A percentile compares a stretch with the other conserved stretches of the same genome.
These are phyloP conservation scores for Calycina marina DNA, from an alignment of 2,329 filamentous ascomycete genomes.

Conservation along the genomic window DNA sequence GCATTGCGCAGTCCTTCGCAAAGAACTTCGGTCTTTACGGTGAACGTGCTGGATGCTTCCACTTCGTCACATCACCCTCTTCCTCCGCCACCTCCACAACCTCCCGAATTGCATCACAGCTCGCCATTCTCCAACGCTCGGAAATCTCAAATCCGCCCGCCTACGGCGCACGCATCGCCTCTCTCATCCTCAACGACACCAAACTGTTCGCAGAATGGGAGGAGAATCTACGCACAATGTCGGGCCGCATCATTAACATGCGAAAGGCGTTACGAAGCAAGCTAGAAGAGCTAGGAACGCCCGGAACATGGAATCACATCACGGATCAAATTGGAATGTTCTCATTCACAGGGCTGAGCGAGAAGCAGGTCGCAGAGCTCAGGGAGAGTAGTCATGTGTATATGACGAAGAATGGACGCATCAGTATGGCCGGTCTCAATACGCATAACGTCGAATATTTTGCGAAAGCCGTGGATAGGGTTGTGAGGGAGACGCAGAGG, in stretches of 20 bases:
- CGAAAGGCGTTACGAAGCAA: conserved; percentile 61
- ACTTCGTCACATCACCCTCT: conserved; percentile 67
- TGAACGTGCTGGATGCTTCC: conserved; percentile 91
- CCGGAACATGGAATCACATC: conserved; percentile 91
- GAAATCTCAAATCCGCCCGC: conserved; percentile 96
- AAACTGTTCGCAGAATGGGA: conserved; percentile 78
- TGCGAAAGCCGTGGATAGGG: conserved; percentile 74
- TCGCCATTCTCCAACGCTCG: conserved; percentile 86
- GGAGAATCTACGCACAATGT: conserved; percentile 83
- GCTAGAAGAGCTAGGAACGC: conserved; percentile 73
- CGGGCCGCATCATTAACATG: conserved; percentile 89
- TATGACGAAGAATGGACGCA: conserved; percentile 95
- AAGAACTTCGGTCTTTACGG: conserved; percentile 98
- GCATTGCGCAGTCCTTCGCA: conserved; percentile 85
- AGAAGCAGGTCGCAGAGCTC: conserved; percentile 58
- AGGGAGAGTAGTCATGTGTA: conserved; percentile 62
- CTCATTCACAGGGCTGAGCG: conserved; percentile 71
- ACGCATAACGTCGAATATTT: conserved; percentile 86
- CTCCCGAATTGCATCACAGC: conserved; percentile 63
- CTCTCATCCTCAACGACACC: conserved; percentile 68
- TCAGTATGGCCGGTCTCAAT: conserved; percentile 97
- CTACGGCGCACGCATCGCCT: conserved; percentile 83
- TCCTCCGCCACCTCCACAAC: conserved; percentile 46
- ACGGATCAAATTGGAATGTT: conserved; percentile 99
- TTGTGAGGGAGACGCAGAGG: too few relatives aligned